These are phyloP conservation scores for Linnemannia elongata DNA, from an alignment of 192 early-diverging fungal species.

Conservation along the genomic window DNA sequence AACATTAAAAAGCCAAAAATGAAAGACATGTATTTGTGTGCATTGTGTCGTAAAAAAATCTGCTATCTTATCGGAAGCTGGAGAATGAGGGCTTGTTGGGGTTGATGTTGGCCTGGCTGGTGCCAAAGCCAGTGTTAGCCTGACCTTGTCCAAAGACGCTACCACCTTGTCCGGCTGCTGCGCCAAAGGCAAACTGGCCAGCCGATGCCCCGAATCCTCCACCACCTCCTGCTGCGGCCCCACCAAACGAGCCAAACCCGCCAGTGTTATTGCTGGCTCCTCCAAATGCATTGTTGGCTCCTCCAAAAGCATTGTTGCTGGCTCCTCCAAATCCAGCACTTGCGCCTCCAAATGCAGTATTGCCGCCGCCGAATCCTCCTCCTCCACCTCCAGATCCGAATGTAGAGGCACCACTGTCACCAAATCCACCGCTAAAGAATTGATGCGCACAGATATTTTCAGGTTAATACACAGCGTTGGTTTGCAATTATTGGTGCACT, in stretches of 20 bases:
- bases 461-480: background rate
- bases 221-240: background rate
- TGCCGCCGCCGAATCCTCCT: conserved; percentile 2
- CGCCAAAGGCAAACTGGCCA: conserved; percentile 14
- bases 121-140: background rate
- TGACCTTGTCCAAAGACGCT: conserved; percentile 19
- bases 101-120: background rate
- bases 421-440: conserved; percentile 18
- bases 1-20: background rate
- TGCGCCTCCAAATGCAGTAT: background rate
- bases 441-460: background rate
- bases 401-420: background rate
- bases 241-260: conserved; percentile 18
- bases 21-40: background rate
- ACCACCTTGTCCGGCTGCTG: background rate
- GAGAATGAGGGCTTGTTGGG: conserved; percentile 20
- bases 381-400: conserved; percentile 34
- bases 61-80: conserved; percentile 12
- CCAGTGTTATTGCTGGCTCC: background rate
- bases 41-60: background rate
- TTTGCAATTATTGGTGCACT: background rate
- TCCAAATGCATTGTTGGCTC: background rate
- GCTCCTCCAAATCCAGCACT: conserved; percentile 6
- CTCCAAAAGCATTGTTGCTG: background rate
- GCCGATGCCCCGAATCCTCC: conserved; percentile 6